Percentiles rank a stretch among this genome's conserved stretches.
phyloP scores from a whole-genome alignment of 768 basidiomycete species.

The Solioccasus polychromus region DNA sequence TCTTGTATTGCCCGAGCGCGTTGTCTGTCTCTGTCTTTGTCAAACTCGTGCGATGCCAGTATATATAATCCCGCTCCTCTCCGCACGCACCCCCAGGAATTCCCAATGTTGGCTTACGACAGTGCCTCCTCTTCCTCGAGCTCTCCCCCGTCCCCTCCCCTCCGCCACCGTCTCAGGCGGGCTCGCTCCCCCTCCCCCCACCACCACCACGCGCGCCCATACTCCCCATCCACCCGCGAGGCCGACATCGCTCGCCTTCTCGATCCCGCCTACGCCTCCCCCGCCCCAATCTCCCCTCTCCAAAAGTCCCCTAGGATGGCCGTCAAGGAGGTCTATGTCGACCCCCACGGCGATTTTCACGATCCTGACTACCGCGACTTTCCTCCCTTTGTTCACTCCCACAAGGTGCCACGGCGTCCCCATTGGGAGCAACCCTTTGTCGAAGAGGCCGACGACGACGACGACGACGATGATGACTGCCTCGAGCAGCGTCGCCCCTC shows the following conservation, averaged over 20 bases:
- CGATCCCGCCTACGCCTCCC: constrained; percentile 57
- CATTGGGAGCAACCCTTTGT: constrained; percentile 36
- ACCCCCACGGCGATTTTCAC: constrained; percentile 59
- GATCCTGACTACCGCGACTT: constrained; percentile 70
- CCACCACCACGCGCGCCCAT: constrained; percentile 19
- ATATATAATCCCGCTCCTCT: constrained; percentile 31
- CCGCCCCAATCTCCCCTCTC: constrained; percentile 26
- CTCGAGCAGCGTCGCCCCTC: constrained; percentile 15
- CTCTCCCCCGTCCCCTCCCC: constrained; percentile 14
- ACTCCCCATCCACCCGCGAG: constrained; percentile 38
- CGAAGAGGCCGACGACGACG: constrained; percentile 30
- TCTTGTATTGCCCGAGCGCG: constrained; percentile 22
- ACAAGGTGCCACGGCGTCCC: constrained; percentile 25
- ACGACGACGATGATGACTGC: constrained; percentile 31
- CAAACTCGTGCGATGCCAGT: constrained; percentile 14
- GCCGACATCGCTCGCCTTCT: constrained; percentile 61
- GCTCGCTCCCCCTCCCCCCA: constrained; percentile 28
- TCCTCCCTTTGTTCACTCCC: constrained; percentile 35
- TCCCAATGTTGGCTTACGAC: constrained; percentile 19
- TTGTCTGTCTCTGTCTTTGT: constrained; percentile 30
- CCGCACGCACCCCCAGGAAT: constrained; percentile 17
- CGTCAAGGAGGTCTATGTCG: constrained; percentile 46
- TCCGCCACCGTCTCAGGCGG: constrained; percentile 23
- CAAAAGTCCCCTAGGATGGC: constrained; percentile 11
- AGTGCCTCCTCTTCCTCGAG: constrained; percentile 14